These are phyloP conservation scores for Stenogyne calaminthoides DNA, from an alignment of 305 asterid genomes.

Conservation along the genomic window DNA sequence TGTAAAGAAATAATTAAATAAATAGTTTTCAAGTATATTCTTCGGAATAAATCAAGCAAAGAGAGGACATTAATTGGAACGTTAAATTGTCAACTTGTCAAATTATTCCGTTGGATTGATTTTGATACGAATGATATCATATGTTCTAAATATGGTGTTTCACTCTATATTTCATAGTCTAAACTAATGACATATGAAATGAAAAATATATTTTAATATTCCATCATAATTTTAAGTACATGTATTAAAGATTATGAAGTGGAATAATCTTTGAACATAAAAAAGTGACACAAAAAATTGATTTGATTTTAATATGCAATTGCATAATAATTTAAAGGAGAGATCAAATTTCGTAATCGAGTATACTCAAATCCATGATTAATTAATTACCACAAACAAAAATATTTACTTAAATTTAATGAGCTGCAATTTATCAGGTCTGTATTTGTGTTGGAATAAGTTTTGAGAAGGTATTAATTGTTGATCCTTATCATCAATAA, in stretches of 20 bases:
- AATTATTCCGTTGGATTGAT: conserved; percentile 23
- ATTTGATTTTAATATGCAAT: conserved; percentile 18
- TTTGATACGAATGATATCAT: no score
- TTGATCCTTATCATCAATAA: no score
- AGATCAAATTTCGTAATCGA: not conserved
- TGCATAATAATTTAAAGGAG: not conserved
- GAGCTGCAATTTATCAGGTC: not conserved
- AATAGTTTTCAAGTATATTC: conserved; percentile 2
- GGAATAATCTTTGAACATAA: no score
- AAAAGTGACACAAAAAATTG: no score
- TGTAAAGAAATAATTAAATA: not conserved
- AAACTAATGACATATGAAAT: no score
- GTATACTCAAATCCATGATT: not conserved
- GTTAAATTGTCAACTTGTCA: conserved; percentile 22
- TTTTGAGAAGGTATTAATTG: no score
- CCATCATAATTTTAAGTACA: no score
- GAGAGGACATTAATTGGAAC: not conserved
- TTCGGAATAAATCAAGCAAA: not conserved
- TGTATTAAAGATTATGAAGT: no score
- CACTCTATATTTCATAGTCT: no score
- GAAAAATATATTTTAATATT: no score
- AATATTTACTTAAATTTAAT: not conserved
- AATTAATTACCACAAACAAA: not conserved
- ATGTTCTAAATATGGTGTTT: no score
- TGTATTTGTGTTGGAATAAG: no score